Evolutionary conservation across 2,329 filamentous ascomycete genomes (phyloP).

Genomic region (Harringtonia lauricola): DNA sequence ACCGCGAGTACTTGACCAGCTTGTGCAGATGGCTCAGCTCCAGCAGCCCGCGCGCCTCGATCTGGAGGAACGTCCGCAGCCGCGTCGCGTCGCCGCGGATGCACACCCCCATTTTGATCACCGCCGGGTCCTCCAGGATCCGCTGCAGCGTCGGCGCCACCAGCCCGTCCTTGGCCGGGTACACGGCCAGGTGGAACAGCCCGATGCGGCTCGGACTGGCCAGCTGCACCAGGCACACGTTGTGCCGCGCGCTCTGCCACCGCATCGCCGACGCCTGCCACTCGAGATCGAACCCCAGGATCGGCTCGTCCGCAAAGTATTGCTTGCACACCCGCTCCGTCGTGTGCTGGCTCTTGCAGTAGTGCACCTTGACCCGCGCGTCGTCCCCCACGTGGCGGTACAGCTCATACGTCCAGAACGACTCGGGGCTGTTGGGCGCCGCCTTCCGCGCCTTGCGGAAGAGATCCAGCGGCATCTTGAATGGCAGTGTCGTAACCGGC

Average conservation of each 20-base stretch:
- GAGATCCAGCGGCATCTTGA: conserved; percentile 32
- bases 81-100: conserved; percentile 63
- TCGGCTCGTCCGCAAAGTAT: conserved; percentile 55
- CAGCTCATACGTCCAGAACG: conserved; percentile 58
- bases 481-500: conserved; percentile 28
- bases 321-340: conserved; percentile 55
- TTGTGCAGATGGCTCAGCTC: conserved; percentile 78
- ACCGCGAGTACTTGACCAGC: conserved; percentile 55
- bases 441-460: conserved; percentile 39
- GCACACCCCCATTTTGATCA: conserved; percentile 68
- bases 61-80: conserved; percentile 51
- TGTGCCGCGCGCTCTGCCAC: conserved; percentile 43
- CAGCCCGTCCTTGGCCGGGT: conserved; percentile 40
- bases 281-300: conserved; percentile 86
- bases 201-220: conserved; percentile 67
- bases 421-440: conserved; percentile 29
- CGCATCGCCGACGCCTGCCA: conserved; percentile 51
- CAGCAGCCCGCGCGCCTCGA: conserved; percentile 57
- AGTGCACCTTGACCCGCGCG: conserved; percentile 57
- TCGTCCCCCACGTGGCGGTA: conserved; percentile 45
- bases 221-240: conserved; percentile 74
- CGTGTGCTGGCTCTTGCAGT: conserved; percentile 57
- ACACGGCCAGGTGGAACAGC: conserved; percentile 70
- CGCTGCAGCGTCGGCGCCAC: conserved; percentile 59
- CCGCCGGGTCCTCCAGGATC: conserved; percentile 58